These are phyloP conservation scores for Plenodomus lindquistii DNA, from an alignment of 2,329 filamentous ascomycete species.

Conservation along the genomic window DNA sequence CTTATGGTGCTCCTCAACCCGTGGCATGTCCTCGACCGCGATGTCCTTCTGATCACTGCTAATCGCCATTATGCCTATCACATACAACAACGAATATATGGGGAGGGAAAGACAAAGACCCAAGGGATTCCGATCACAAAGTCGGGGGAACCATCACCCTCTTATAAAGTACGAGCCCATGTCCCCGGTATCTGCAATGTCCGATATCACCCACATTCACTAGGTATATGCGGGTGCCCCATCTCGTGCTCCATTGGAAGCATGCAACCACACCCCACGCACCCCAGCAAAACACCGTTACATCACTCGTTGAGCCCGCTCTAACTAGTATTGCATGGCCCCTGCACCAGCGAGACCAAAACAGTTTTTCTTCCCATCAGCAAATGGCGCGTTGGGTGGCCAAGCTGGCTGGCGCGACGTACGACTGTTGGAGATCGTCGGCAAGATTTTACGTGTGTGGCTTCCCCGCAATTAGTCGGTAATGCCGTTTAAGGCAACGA, in stretches of 20 bases:
- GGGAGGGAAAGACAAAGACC: not conserved
- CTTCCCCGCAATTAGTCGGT: not conserved
- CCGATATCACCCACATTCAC: not conserved
- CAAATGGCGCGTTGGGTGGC: not conserved
- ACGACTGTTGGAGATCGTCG: not conserved
- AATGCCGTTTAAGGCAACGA: not conserved
- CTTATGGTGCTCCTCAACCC: constrained; percentile 9
- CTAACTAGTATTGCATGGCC: too few relatives aligned
- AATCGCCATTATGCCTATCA: not conserved
- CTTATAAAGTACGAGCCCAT: not conserved
- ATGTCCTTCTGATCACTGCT: not conserved
- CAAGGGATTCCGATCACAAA: not conserved
- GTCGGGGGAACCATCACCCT: too few relatives aligned
- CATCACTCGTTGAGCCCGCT: not conserved
- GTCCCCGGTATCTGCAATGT: not conserved
- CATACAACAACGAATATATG: not conserved
- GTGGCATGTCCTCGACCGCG: not conserved
- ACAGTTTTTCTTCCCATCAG: not conserved
- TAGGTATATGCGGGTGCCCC: not conserved
- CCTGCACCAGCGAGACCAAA: not conserved
- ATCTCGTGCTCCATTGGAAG: not conserved
- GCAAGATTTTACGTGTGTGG: not conserved
- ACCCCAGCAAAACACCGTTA: not conserved
- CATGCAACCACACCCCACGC: not conserved
- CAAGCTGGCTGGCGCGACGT: not conserved